These are phyloP conservation scores for Geotrichum siamense DNA, from an alignment of 1,139 yeast genomes.

Conservation along the genomic window DNA sequence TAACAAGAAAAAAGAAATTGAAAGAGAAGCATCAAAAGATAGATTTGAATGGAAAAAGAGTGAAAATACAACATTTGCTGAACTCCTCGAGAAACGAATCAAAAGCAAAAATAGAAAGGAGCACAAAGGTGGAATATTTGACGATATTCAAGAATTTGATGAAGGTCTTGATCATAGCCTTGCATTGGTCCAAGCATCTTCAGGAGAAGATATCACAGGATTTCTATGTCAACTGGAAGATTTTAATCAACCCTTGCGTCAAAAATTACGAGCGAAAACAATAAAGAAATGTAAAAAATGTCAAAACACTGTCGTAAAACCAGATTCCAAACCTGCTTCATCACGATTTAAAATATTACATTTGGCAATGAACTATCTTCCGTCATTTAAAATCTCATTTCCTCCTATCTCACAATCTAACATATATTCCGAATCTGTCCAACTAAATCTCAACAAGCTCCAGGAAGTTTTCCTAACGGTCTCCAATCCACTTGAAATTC, in stretches of 20 bases:
- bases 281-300: slow-evolving; percentile 30
- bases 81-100: slow-evolving; percentile 17
- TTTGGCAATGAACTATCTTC: slow-evolving; percentile 28
- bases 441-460: slow-evolving; percentile 11
- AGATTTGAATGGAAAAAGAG: slow-evolving; percentile 1
- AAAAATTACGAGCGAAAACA: slow-evolving; percentile 26
- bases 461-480: slow-evolving; percentile 23
- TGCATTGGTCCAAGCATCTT: slow-evolving; percentile 15
- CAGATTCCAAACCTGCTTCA: slow-evolving; percentile 28
- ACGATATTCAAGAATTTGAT: slow-evolving; percentile 17
- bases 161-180: slow-evolving; percentile 15
- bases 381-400: slow-evolving; percentile 21
- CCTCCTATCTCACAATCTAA: slow-evolving; percentile 3
- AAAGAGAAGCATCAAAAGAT: neutral
- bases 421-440: neutral
- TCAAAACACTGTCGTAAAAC: slow-evolving; percentile 26
- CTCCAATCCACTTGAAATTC: slow-evolving; percentile 25
- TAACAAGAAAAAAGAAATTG: slow-evolving; percentile 5
- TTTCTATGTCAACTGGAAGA: neutral
- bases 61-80: slow-evolving; percentile 16
- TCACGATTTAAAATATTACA: slow-evolving; percentile 23
- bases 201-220: slow-evolving; percentile 2
- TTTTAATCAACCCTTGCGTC: slow-evolving; percentile 22
- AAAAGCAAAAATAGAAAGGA: slow-evolving; percentile 14
- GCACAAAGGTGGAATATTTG: slow-evolving; percentile 14